phyloP scores from a whole-genome alignment of 106 monocot species.

The Dendrobium nobile region DNA sequence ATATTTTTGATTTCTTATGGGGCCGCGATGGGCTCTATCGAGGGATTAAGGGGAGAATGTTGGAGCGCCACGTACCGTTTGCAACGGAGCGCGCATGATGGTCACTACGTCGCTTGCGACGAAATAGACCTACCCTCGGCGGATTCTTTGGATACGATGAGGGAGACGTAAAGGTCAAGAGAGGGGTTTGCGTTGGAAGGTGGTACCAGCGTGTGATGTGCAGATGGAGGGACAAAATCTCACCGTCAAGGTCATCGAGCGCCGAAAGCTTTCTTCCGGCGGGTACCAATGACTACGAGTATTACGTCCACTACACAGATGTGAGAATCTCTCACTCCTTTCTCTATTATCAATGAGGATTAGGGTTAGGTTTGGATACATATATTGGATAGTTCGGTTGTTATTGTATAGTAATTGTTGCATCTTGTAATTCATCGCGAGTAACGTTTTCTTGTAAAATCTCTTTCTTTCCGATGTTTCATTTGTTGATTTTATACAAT shows the following conservation, averaged over 20 bases:
- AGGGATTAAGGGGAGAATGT: too few species aligned
- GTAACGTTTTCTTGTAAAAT: not conserved
- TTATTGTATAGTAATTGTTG: not conserved
- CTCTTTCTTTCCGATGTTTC: too few species aligned
- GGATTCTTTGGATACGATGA: constrained; percentile 1
- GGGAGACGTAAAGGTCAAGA: constrained; percentile 15
- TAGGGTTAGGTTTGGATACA: constrained; percentile 8
- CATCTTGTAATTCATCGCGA: not conserved
- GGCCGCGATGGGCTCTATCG: too few species aligned
- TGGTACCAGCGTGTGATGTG: constrained; percentile 87
- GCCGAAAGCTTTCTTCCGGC: constrained; percentile 30
- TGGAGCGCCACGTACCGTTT: constrained; percentile 10
- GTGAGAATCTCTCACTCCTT: constrained; percentile 25
- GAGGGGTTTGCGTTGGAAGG: constrained; percentile 61
- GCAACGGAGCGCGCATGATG: constrained; percentile 11
- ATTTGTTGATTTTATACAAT: too few species aligned
- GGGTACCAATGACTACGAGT: constrained; percentile 58
- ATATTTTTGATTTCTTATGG: too few species aligned
- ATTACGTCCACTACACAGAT: constrained; percentile 96
- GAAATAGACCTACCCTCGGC: not conserved
- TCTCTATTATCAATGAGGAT: not conserved
- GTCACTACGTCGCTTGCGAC: not conserved
- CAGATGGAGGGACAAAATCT: constrained; percentile 87
- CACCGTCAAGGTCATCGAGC: constrained; percentile 95
- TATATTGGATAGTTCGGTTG: not conserved